phyloP scores from a whole-genome alignment of 106 monocot species.

The Platanthera zijinensis region DNA sequence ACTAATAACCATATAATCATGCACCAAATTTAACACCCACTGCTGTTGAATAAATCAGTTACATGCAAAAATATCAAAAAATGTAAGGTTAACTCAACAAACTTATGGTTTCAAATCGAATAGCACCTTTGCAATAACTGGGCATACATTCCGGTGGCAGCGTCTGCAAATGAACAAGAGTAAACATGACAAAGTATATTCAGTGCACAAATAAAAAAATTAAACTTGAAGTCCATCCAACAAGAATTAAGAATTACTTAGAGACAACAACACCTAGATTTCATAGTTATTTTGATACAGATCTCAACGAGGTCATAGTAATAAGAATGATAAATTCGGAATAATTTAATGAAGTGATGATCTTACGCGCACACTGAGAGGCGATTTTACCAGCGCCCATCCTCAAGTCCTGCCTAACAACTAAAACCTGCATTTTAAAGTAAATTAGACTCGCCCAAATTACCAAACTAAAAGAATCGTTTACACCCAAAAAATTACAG shows the following conservation, averaged over 20 bases:
- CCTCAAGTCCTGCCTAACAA: conserved; percentile 91
- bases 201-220: not conserved
- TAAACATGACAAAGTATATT: not conserved
- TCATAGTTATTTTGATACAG: not conserved
- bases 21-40: too few species aligned
- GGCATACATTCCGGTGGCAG: conserved; percentile 83
- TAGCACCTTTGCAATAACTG: conserved; percentile 61
- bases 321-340: not conserved
- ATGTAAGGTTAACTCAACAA: not conserved
- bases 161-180: conserved; percentile 54
- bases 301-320: not conserved
- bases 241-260: not conserved
- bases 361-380: conserved; percentile 94
- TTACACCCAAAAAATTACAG: not conserved
- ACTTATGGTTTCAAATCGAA: conserved; percentile 1
- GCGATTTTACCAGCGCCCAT: conserved; percentile 95
- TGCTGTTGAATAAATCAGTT: too few species aligned
- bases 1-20: too few species aligned
- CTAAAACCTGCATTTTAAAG: conserved; percentile 50
- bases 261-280: not conserved
- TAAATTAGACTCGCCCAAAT: not conserved
- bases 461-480: not conserved
- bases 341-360: conserved; percentile 1
- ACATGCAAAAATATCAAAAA: not conserved
- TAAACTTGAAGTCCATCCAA: not conserved